A percentile compares a stretch with the other conserved stretches of the same genome.
Conservation (phyloP, 2,329 filamentous ascomycete species). For the Apiospora marii region DNA sequence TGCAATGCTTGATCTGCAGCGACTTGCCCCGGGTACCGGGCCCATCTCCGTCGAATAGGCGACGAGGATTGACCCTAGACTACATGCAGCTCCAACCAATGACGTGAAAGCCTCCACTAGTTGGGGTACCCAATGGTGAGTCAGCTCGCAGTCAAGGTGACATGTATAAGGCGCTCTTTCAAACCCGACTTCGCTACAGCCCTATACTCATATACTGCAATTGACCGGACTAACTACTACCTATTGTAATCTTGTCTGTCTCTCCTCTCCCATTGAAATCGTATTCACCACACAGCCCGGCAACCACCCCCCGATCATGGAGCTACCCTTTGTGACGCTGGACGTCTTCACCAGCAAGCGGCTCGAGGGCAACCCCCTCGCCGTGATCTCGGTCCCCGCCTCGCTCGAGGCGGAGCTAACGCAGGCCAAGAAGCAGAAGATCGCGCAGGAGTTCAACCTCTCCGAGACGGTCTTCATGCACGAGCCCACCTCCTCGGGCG, state of each 20-base stretch:
- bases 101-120: background rate
- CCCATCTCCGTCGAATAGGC: background rate
- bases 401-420: conserved; percentile 48
- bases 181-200: background rate
- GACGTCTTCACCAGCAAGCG: conserved; percentile 64
- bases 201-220: too few species aligned
- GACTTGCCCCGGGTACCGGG: background rate
- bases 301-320: conserved; percentile 26
- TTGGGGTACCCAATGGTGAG: conserved; percentile 18
- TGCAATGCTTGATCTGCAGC: background rate
- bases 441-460: conserved; percentile 70
- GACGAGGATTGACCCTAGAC: background rate
- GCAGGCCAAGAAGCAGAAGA: conserved; percentile 62
- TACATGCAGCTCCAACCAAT: background rate
- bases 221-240: background rate
- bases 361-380: conserved; percentile 67
- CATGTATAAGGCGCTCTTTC: conserved; percentile 7
- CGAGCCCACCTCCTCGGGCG: too few species aligned
- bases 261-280: background rate
- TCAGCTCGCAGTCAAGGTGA: background rate
- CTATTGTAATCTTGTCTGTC: background rate
- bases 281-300: too few species aligned
- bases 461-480: conserved; percentile 71
- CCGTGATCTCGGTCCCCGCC: conserved; percentile 62
- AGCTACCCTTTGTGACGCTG: conserved; percentile 59